Percentiles rank a stretch among this genome's conserved stretches.
These are phyloP conservation scores for Eragrostis nindensis DNA, from an alignment of 176 grass and related monocot species.

Conservation along the genomic window DNA sequence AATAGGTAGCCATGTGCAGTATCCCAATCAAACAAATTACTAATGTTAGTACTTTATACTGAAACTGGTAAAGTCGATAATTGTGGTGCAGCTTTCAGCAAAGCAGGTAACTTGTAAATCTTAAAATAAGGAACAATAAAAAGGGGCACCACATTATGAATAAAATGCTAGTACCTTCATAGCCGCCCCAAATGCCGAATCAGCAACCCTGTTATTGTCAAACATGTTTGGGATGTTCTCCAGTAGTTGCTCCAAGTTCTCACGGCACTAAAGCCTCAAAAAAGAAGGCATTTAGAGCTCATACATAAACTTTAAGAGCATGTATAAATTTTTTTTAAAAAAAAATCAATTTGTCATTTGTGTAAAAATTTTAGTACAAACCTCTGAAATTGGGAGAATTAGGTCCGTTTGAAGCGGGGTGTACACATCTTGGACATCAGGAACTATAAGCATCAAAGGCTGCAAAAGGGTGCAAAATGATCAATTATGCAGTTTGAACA, in stretches of 20 bases:
- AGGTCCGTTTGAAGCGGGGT: conserved; percentile 77
- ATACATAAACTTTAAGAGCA: conserved; percentile 11
- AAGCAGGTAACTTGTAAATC: background rate
- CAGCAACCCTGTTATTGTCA: conserved; percentile 68
- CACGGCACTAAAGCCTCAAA: conserved; percentile 70
- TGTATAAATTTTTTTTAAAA: conserved; percentile 8
- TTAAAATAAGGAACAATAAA: conserved; percentile 8
- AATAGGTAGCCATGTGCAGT: conserved; percentile 1
- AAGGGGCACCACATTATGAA: conserved; percentile 9
- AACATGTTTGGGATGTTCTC: conserved; percentile 88
- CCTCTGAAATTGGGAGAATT: conserved; percentile 78
- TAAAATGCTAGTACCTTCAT: conserved; percentile 66
- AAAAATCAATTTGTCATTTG: conserved; percentile 18
- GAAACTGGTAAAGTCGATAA: conserved; percentile 1
- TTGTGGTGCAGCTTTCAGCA: background rate
- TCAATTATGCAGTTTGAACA: conserved; percentile 30
- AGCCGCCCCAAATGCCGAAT: conserved; percentile 88
- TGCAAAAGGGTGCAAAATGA: conserved; percentile 33
- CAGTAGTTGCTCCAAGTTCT: conserved; percentile 75
- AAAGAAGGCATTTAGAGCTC: conserved; percentile 27
- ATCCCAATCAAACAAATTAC: background rate
- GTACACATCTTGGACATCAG: conserved; percentile 86
- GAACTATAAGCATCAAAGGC: conserved; percentile 93
- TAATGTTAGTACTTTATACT: conserved; percentile 8
- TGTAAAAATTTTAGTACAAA: conserved; percentile 38